Conservation (phyloP, 163 green algal genomes). For the Scenedesmus sp. region DNA sequence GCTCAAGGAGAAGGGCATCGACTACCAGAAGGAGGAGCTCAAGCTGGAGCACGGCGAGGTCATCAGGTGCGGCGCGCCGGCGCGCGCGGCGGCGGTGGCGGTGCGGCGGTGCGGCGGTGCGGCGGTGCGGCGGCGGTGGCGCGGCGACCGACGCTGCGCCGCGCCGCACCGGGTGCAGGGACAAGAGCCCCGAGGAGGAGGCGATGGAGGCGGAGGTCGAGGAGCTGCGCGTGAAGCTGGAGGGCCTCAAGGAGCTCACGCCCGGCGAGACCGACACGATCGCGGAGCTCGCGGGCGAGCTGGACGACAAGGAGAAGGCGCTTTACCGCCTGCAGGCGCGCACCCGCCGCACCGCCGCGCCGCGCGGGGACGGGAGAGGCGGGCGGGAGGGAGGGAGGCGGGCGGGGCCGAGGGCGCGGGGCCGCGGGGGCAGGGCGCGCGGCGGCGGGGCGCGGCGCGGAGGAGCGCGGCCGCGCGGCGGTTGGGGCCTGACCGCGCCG, state of each 20-base stretch:
- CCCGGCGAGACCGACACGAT: slow-evolving; percentile 53
- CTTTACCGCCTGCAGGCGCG: slow-evolving; percentile 54
- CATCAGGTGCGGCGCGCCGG: slow-evolving; percentile 55
- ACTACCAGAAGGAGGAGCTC: slow-evolving; percentile 69
- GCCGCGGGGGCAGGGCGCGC: too few relatives aligned
- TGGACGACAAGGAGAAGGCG: slow-evolving; percentile 61
- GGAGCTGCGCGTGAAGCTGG: slow-evolving; percentile 55
- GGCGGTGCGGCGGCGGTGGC: neutral
- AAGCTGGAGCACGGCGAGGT: slow-evolving; percentile 68
- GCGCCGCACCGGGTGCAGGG: slow-evolving; percentile 40
- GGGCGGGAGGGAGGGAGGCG: too few relatives aligned
- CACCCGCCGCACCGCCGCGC: too few relatives aligned
- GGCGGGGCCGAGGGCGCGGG: too few relatives aligned
- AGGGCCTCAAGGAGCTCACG: slow-evolving; percentile 52
- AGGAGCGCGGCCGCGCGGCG: too few relatives aligned
- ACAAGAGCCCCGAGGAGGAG: slow-evolving; percentile 67
- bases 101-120: neutral
- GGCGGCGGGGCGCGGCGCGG: too few relatives aligned
- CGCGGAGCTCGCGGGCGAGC: slow-evolving; percentile 32
- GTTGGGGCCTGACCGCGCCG: neutral
- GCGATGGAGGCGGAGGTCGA: slow-evolving; percentile 63
- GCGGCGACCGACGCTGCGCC: neutral
- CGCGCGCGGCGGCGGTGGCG: too few relatives aligned
- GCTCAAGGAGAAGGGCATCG: slow-evolving; percentile 80
- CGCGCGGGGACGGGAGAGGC: too few relatives aligned